A percentile compares a stretch with the other conserved stretches of the same genome.
Evolutionary conservation across 192 early-diverging fungal species (phyloP).

Genomic region (Dissophora globulifera): DNA sequence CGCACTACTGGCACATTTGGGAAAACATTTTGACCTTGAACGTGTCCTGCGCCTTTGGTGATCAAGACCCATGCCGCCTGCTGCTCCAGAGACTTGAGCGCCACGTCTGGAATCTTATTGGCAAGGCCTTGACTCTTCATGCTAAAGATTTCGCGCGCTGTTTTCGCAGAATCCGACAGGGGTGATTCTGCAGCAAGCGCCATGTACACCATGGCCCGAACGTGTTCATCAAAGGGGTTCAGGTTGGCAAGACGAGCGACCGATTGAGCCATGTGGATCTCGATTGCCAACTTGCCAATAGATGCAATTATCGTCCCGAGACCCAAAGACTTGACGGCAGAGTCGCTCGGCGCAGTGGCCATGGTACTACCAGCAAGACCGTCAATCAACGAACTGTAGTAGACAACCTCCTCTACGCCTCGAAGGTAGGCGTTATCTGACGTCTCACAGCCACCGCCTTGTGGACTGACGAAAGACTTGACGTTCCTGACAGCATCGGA

Average conservation of each 20-base stretch:
- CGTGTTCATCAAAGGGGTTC: conserved; percentile 2
- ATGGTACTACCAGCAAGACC: conserved; percentile 21
- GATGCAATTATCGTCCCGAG: conserved; percentile 20
- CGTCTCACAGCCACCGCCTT: conserved; percentile 1
- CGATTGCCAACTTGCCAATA: conserved; percentile 19
- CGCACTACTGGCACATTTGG: conserved; percentile 8
- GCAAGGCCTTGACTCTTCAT: not conserved
- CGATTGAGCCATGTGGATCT: conserved; percentile 28
- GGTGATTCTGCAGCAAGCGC: conserved; percentile 8
- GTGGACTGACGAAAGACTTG: conserved; percentile 2
- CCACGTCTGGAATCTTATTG: not conserved
- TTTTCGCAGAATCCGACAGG: not conserved
- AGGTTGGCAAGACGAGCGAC: conserved; percentile 22
- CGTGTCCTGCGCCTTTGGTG: conserved; percentile 18
- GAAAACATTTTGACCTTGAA: not conserved
- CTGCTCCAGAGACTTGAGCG: not conserved
- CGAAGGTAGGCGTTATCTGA: conserved; percentile 8
- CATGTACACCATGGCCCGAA: conserved; percentile 22
- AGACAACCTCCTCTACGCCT: conserved; percentile 18
- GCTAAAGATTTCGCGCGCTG: conserved; percentile 14
- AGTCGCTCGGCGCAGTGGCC: not conserved
- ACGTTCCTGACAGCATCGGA: conserved; percentile 3
- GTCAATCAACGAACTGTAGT: conserved; percentile 23
- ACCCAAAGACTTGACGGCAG: conserved; percentile 11
- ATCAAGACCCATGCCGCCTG: conserved; percentile 12